These are phyloP conservation scores for Salix purpurea DNA, from an alignment of 345 rosid genomes.

Conservation along the genomic window DNA sequence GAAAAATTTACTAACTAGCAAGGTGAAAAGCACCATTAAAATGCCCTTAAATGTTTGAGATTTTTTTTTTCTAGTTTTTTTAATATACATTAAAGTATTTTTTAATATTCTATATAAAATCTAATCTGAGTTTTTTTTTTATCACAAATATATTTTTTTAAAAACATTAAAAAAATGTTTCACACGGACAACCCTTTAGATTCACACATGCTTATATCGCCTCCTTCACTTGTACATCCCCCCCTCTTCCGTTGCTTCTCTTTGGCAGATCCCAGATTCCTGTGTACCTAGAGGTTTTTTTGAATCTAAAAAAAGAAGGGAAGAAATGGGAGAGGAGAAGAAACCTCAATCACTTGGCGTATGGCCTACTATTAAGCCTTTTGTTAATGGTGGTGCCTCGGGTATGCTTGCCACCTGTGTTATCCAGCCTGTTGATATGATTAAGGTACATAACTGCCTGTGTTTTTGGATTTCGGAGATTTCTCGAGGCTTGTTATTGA, in stretches of 20 bases:
- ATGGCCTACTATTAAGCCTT: slow-evolving; percentile 87
- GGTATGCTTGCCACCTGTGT: slow-evolving; percentile 99
- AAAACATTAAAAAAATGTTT: no score
- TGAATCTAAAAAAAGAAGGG: not conserved
- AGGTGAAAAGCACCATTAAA: no score
- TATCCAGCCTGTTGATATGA: slow-evolving; percentile 95
- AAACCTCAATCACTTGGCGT: slow-evolving; percentile 50
- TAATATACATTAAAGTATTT: no score
- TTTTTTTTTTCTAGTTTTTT: no score
- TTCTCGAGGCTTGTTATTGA: not conserved
- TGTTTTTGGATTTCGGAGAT: not conserved
- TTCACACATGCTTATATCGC: not conserved
- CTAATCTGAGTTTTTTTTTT: no score
- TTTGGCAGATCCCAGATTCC: not conserved
- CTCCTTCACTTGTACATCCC: not conserved
- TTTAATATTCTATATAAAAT: no score
- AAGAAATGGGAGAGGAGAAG: slow-evolving; percentile 54
- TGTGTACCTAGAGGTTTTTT: not conserved
- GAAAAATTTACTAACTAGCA: no score
- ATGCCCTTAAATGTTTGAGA: no score
- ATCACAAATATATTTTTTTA: no score
- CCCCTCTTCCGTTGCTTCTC: slow-evolving; percentile 2
- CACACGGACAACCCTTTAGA: no score
- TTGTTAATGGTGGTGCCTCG: slow-evolving; percentile 90
- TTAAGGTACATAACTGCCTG: slow-evolving; percentile 52